Evolutionary conservation across 139 green algal genomes (phyloP), one percentile per base, ranked within the genome.

Genomic region (Chlorella ohadii): DNA sequence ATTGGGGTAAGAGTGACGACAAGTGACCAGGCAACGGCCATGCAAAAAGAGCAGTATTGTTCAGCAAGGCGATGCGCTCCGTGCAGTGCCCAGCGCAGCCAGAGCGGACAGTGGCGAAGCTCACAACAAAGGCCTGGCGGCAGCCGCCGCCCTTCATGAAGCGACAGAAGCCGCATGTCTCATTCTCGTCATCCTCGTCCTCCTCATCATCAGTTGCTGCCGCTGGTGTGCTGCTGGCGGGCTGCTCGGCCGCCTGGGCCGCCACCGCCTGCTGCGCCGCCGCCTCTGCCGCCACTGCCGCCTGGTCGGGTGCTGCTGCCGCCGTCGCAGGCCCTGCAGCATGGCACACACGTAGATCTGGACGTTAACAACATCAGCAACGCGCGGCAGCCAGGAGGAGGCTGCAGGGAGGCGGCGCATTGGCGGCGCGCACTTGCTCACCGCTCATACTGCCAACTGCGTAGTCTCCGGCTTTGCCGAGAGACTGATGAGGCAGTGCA

Each of bases 101-200:
- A n/a, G n/a, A n/a, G n/a, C n/a, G n/a, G n/a, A n/a, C 59, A 28
- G 17, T 22, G 33, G 15, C 31, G 31, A 11, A 31, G 36, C 89
- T 39, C 55, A 93, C 89, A 11, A 81, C 72, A 34, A 96, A 96
- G 16, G 85, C 86, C 3, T 86, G 25, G 41, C 93, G 93, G 83
- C 93, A 96, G 57, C 87, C 90, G 19, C 94, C 94, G 27, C 82
- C 94, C 70, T 97, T 97, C 94, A 97, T 97, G 87, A 95, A 97
- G 31, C 89, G 93, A 80, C 94, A 97, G 78, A 97, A 97, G 17
- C 92, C 94, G 85, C 94, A 97, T 1, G 85, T 92, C 84, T 95
- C 91, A 34, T 97, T 88, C 13, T 95, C 92, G 12, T 96, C 94
- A 19, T 95, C 94, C 3, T 96, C 94, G n/a, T 91, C 90, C 36